Evolutionary conservation across 345 rosid genomes (phyloP).

Genomic region (Cardamine chenopodiifolia): DNA sequence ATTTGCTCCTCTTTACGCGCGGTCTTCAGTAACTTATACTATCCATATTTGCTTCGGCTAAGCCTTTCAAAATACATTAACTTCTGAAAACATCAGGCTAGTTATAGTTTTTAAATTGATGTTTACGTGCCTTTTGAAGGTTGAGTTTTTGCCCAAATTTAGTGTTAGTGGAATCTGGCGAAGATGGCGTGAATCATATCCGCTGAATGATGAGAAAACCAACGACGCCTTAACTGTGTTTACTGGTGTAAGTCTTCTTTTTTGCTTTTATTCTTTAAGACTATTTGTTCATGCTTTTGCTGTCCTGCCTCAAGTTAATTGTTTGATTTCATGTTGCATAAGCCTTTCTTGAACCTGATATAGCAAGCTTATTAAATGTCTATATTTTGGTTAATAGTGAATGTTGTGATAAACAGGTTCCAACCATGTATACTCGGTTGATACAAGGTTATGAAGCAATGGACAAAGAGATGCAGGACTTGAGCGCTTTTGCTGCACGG

Average conservation of each 20-base stretch:
- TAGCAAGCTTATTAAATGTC: not conserved
- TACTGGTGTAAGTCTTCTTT: conserved; percentile 73
- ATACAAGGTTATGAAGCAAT: conserved; percentile 97
- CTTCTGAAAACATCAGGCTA: conserved; percentile 20
- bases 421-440: conserved; percentile 90
- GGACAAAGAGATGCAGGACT: conserved; percentile 68
- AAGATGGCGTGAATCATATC: conserved; percentile 91
- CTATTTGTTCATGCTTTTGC: conserved; percentile 3
- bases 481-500: conserved; percentile 74
- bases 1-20: conserved; percentile 84
- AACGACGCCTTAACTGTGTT: conserved; percentile 75
- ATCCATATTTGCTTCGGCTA: conserved; percentile 9
- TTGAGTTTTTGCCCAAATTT: conserved; percentile 92
- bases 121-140: conserved; percentile 53
- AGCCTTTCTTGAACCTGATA: conserved; percentile 9
- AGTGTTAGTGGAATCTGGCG: conserved; percentile 95
- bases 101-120: not conserved
- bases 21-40: conserved; percentile 58
- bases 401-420: conserved; percentile 61
- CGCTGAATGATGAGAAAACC: conserved; percentile 52
- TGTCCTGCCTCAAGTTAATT: conserved; percentile 19
- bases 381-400: conserved; percentile 2
- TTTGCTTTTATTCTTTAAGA: not conserved
- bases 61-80: not conserved
- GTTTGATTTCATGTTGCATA: not conserved